A percentile compares a stretch with the other conserved stretches of the same genome.
phyloP scores from a whole-genome alignment of 2,329 filamentous ascomycete species.

The Ceratocystis destructans region DNA sequence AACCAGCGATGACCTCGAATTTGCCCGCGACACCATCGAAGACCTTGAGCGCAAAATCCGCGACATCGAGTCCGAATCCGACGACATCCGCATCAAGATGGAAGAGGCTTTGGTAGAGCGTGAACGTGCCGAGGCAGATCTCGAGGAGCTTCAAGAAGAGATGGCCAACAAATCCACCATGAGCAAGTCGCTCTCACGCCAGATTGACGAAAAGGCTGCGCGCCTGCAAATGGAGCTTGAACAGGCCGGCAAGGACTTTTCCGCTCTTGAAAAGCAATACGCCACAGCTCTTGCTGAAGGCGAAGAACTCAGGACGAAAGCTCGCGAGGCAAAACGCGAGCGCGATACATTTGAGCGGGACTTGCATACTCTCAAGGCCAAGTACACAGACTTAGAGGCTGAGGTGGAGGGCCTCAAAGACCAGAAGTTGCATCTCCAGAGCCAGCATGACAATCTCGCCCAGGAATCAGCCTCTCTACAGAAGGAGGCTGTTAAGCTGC shows the following conservation, averaged over 20 bases:
- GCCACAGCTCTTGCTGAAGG: conserved; percentile 35
- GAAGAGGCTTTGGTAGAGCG: conserved; percentile 41
- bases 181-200: conserved; percentile 59
- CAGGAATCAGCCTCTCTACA: conserved; percentile 54
- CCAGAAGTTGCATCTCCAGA: conserved; percentile 57
- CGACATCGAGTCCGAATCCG: conserved; percentile 39
- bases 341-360: conserved; percentile 30
- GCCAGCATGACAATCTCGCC: conserved; percentile 52
- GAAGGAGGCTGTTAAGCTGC: conserved; percentile 42
- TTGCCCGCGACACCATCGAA: conserved; percentile 44
- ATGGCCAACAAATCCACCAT: conserved; percentile 67
- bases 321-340: conserved; percentile 33
- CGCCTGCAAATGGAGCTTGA: conserved; percentile 55
- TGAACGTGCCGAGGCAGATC: conserved; percentile 43
- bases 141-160: conserved; percentile 59
- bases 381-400: conserved; percentile 35
- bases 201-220: conserved; percentile 56
- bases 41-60: conserved; percentile 43
- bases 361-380: conserved; percentile 28
- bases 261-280: conserved; percentile 39
- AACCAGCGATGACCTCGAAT: conserved; percentile 36
- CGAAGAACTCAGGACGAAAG: conserved; percentile 31
- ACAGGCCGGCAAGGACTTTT: conserved; percentile 35
- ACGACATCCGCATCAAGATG: conserved; percentile 41
- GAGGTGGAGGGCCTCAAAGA: conserved; percentile 46